Evolutionary conservation across 305 asterid genomes (phyloP).

Genomic region (Fraxinus velutina): DNA sequence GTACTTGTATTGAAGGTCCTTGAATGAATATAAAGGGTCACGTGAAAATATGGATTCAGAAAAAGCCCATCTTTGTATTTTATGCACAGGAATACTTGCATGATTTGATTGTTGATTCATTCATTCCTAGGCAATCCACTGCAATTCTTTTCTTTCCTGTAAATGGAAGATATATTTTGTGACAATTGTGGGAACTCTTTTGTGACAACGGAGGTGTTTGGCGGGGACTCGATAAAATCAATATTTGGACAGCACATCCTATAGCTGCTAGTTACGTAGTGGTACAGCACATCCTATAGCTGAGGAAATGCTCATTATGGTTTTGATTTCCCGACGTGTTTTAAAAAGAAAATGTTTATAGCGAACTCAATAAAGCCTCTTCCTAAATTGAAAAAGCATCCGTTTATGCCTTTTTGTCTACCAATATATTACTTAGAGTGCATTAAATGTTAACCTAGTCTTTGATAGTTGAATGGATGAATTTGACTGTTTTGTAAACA

Average conservation of each 20-base stretch:
- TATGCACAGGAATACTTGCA: neutral
- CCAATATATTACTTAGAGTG: neutral
- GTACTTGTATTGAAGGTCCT: neutral
- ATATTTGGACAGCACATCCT: too few species aligned
- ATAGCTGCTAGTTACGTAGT: neutral
- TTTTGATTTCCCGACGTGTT: neutral
- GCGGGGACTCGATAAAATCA: too few species aligned
- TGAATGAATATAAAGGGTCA: neutral
- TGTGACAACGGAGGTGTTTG: too few species aligned
- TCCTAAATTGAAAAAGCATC: neutral
- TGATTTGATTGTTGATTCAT: neutral
- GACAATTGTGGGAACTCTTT: neutral
- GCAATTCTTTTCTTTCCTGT: neutral
- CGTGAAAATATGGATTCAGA: neutral
- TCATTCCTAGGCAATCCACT: neutral
- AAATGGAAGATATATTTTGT: neutral
- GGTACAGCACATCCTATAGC: neutral
- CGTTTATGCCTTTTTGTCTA: neutral
- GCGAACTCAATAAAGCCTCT: neutral
- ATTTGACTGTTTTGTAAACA: neutral
- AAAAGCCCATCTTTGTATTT: neutral
- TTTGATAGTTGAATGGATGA: neutral
- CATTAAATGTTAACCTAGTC: neutral
- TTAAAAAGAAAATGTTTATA: neutral
- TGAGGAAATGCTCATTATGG: neutral